phyloP scores from a whole-genome alignment of 2,329 filamentous ascomycete species.

The Alternaria consortialis region DNA sequence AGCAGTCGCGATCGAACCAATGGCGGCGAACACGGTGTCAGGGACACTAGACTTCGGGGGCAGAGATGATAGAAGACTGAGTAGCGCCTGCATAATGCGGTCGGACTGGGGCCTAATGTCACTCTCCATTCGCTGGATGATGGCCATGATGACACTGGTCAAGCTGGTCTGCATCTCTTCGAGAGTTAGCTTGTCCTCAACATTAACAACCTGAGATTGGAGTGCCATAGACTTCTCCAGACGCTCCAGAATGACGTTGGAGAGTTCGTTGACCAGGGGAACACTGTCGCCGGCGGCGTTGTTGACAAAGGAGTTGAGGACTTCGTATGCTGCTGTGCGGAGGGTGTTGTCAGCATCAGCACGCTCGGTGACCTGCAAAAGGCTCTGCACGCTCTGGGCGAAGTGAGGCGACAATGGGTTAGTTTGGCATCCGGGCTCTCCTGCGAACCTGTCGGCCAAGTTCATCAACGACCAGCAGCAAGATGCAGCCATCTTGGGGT shows the following conservation, averaged over 20 bases:
- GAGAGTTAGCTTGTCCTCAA: constrained; percentile 93
- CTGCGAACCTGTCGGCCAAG: constrained; percentile 92
- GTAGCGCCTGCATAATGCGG: constrained; percentile 88
- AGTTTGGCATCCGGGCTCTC: constrained; percentile 77
- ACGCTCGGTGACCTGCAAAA: constrained; percentile 85
- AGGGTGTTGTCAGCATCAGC: constrained; percentile 85
- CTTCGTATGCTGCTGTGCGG: constrained; percentile 95
- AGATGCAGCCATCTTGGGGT: constrained; percentile 95
- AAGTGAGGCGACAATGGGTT: constrained; percentile 94
- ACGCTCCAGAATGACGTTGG: constrained; percentile 87
- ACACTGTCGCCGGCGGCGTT: constrained; percentile 90
- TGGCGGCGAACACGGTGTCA: constrained; percentile 89
- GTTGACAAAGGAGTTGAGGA: constrained; percentile 91
- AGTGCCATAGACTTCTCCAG: constrained; percentile 89
- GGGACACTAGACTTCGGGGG: constrained; percentile 91
- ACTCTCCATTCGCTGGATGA: constrained; percentile 88
- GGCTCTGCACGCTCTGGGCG: constrained; percentile 85
- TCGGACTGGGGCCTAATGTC: constrained; percentile 92
- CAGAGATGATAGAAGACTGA: constrained; percentile 80
- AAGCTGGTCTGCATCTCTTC: constrained; percentile 99
- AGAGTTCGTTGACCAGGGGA: constrained; percentile 79
- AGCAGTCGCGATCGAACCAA: constrained; percentile 89
- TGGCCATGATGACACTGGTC: constrained; percentile 87
- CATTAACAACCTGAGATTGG: constrained; percentile 92
- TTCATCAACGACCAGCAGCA: constrained; percentile 99